Evolutionary conservation across 257 asterid genomes (phyloP), one percentile per base, ranked within the genome.

Genomic region (Solanum chiquidenum): DNA sequence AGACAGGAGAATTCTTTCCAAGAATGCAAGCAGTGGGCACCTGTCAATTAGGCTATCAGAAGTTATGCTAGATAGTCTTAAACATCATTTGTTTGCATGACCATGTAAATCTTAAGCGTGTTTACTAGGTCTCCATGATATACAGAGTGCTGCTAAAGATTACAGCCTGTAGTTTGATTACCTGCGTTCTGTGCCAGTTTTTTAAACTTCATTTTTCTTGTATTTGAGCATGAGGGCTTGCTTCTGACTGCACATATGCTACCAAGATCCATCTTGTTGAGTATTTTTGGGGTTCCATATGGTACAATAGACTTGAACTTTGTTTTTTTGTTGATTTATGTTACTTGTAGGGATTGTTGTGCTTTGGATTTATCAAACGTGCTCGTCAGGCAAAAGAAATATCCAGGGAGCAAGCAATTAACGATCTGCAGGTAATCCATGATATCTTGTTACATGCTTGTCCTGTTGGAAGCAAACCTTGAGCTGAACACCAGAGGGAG

Each of bases 361-460:
- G 99, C 94, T 93, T 96, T 83, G 99, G 99, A 62, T 71, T 90
- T 89, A 87, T 95, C 89, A 95, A 95, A 91, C 99, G 98, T 88
- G 92, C 98, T 90, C 99, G 95, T 58, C 94, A 90, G 93, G 95
- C 89, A 88, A 91, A 92, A 90, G 95, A 93, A 89, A 3, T 93
- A 85, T 88, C 99, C 80, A 90, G 94, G 90, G 98, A 94, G 87
- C 98, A 97, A 91, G 98, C 99, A 33, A 82, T 90, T 34, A 95
- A 91, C 91, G 96, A 95, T 93, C 94, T 97, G 79, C 89, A 93
- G 99, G 99, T 97, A 92, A 88, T 76, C 49, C 31, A 75, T 83
- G 18, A 5, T 23, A 83, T 87, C 77, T 37, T 87, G 38, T 64
- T 25, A 55, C 82, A 35, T 38, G n/a, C 40, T 66, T 69, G 29